Evolutionary conservation across 78 protist species (phyloP), one percentile per base, ranked within the genome.

Genomic region (Speleostelium caveatum): DNA sequence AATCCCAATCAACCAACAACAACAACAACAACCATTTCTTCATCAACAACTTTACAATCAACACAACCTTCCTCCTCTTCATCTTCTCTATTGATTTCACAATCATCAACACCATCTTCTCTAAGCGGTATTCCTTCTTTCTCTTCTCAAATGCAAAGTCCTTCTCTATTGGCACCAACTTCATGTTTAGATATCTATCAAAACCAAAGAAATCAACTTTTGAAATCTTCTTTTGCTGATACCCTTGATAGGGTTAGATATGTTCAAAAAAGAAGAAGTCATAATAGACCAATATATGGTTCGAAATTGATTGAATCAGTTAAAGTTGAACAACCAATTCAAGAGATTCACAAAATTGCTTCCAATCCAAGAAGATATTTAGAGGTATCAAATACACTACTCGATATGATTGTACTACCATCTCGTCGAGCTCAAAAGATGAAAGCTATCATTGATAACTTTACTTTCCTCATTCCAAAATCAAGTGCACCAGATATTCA

Each of bases 201-300:
- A 41, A 32, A 32, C 4, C 33, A 41, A 17, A 72, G 89, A 41
- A 72, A 80, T 35, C 78, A 80, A 17, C 26, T 51, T 68, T 22
- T 21, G 45, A 32, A 26, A 21, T 7, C 16, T 17, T 26, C 42
- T 17, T 73, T 62, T 41, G 56, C 35, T 21, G 89, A 80, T 6
- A 41, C 71, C 16, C 28, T 80, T 49, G 89, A 80, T 32, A 72
- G 89, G 22, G 53, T 45, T 6, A 45, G 10, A 45, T 45, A 45
- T 10, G 10, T 6, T 45, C 53, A 45, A 56, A 96, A 93, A 5
- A 93, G 99, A 22, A 89, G 97, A 55, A 58, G 97, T 53, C 85
- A 95, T 55, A 45, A 45, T 45, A 45, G 53, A 45, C n/a, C 6
- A 45, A 6, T 14, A 45, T 6, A 14, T 14, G 53, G 10, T 6